Percentiles rank a stretch among this genome's conserved stretches.
phyloP scores from a whole-genome alignment of 1,139 yeast species.

The Diutina catenulata region DNA sequence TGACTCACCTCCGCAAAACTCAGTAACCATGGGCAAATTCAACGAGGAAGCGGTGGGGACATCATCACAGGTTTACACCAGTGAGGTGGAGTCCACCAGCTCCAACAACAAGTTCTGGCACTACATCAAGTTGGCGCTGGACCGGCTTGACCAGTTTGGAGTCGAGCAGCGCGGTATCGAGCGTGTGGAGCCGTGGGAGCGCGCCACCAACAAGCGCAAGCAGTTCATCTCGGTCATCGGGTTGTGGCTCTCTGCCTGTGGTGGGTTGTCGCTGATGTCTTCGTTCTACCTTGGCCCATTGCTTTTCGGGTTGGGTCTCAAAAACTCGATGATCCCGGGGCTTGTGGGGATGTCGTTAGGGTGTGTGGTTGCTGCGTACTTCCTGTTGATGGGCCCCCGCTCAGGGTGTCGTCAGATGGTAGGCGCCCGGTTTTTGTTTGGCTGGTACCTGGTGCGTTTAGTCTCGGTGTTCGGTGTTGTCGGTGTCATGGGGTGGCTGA shows the following conservation, averaged over 20 bases:
- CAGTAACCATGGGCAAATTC: too few species aligned
- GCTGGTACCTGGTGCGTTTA: constrained; percentile 72
- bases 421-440: constrained; percentile 64
- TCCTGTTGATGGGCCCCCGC: constrained; percentile 76
- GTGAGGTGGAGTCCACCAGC: too few species aligned
- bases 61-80: too few species aligned
- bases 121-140: constrained; percentile 2
- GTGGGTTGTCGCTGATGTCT: constrained; percentile 79
- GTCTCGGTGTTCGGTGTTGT: constrained; percentile 57
- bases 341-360: constrained; percentile 54
- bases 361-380: constrained; percentile 66
- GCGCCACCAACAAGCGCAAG: constrained; percentile 37
- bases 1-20: too few species aligned
- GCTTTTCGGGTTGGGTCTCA: constrained; percentile 54
- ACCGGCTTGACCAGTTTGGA: constrained; percentile 28
- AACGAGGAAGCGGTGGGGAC: too few species aligned
- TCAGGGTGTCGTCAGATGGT: constrained; percentile 87
- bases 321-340: constrained; percentile 50
- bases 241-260: constrained; percentile 75
- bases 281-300: constrained; percentile 67
- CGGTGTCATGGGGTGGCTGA: constrained; percentile 82
- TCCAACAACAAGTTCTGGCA: not conserved
- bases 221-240: constrained; percentile 56
- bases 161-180: constrained; percentile 79
- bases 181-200: constrained; percentile 57